Evolutionary conservation across 176 grass and related monocot genomes (phyloP), one percentile per base, ranked within the genome.

Genomic region (Oryza glumipatula): DNA sequence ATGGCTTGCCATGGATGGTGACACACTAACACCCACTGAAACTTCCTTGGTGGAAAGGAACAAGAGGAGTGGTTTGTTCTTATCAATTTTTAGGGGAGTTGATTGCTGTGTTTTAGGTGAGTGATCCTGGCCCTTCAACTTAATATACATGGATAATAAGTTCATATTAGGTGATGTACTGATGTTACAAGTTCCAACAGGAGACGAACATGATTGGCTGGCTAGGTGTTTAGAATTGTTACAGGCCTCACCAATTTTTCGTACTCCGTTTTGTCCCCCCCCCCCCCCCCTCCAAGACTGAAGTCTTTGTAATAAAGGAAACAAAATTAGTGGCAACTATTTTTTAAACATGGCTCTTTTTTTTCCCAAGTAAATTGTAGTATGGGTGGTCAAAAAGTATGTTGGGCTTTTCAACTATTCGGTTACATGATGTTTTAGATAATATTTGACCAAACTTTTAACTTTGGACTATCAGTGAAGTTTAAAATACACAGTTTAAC

Each of bases 21-120:
- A 90, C 88, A 52, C 67, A 61, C 88, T 66, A 85, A 52, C 82
- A 8, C 35, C 81, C 28, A 75, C 36, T 11, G 60, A 52, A 41
- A 33, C 78, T 82, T 71, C 36, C 41, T n/a, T 21, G 5, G n/a
- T 15, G 9, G 2, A 68, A 84, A 11, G 0, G 15, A 30, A 46
- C 22, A 22, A 30, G 63, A n/a, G n/a, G 43, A 47, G 82, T 19
- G 24, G 9, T 48, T 38, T 52, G 65, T 30, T 48, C 65, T 81
- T 89, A 89, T 89, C 88, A 8, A 63, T 9, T 30, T 9, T 9
- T n/a, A 4, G 41, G 51, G 64, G 68, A 7, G 78, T 46, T 47
- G 35, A 26, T 35, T 73, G 13, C 0, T 73, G 30, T 15, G 39
- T 38, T 21, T 2, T 70, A 38, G 70, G 38, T 35, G 19, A 9